Conservation (phyloP, 2,329 filamentous ascomycete species). For the Cordyceps farinosa region DNA sequence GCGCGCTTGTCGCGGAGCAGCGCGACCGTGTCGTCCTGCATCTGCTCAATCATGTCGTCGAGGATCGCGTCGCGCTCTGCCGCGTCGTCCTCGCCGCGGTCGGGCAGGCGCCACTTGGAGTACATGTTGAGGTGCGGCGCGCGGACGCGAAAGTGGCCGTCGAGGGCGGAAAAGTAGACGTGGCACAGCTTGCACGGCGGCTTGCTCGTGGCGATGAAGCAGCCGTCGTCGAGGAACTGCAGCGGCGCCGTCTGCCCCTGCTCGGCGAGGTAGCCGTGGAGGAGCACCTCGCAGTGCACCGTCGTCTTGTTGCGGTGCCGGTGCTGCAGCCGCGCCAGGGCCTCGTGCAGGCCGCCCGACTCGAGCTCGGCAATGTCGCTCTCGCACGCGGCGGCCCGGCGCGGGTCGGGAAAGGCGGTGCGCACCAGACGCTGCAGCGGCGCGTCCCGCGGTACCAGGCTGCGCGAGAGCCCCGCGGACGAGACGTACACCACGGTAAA, state of each 20-base stretch:
- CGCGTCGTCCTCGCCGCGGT: conserved; percentile 27
- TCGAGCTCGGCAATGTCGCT: neutral
- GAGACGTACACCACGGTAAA: neutral
- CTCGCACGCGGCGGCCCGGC: neutral
- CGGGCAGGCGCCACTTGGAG: conserved; percentile 31
- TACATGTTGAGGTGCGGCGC: conserved; percentile 33
- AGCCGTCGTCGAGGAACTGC: conserved; percentile 27
- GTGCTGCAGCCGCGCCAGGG: conserved; percentile 14
- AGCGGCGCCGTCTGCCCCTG: neutral
- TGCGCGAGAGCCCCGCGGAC: neutral
- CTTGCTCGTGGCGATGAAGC: conserved; percentile 36
- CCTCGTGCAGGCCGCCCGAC: conserved; percentile 13
- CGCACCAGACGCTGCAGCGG: neutral
- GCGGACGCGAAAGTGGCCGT: conserved; percentile 24
- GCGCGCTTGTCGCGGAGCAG: conserved; percentile 24
- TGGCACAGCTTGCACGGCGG: conserved; percentile 33
- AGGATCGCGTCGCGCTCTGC: conserved; percentile 16
- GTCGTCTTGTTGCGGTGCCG: conserved; percentile 22
- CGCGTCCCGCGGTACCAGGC: neutral
- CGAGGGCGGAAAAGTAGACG: conserved; percentile 27
- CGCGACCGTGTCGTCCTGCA: conserved; percentile 25
- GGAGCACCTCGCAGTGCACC: conserved; percentile 31
- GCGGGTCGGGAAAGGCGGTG: neutral
- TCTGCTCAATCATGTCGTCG: conserved; percentile 22
- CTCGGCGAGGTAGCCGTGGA: conserved; percentile 24